Evolutionary conservation across 2,329 filamentous ascomycete genomes (phyloP).

Genomic region (Monilinia aucupariae): DNA sequence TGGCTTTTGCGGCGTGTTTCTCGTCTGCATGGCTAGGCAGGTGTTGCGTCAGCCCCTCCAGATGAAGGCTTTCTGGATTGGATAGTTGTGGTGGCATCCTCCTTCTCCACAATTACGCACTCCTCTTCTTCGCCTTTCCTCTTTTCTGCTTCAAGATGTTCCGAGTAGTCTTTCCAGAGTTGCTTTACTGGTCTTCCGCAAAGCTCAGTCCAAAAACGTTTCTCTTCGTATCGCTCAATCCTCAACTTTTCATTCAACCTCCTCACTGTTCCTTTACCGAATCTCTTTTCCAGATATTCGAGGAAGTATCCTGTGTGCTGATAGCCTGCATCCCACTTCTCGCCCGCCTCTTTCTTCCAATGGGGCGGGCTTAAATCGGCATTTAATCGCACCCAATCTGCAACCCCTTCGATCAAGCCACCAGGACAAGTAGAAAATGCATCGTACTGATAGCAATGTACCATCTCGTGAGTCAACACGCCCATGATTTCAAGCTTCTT

Average conservation of each 20-base stretch:
- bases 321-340: constrained; percentile 83
- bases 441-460: constrained; percentile 89
- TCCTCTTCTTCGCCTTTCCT: constrained; percentile 31
- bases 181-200: constrained; percentile 60
- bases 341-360: constrained; percentile 57
- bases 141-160: constrained; percentile 31
- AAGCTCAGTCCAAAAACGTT: constrained; percentile 61
- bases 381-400: constrained; percentile 83
- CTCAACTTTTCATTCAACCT: constrained; percentile 64
- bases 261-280: constrained; percentile 53
- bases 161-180: constrained; percentile 70
- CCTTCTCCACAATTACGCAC: constrained; percentile 31
- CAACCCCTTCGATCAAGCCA: constrained; percentile 84
- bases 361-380: constrained; percentile 71
- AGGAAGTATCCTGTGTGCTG: constrained; percentile 89
- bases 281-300: constrained; percentile 70
- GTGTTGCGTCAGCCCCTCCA: neutral
- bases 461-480: constrained; percentile 85
- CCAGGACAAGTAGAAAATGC: constrained; percentile 57
- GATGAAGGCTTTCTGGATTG: neutral
- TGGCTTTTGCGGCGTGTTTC: neutral
- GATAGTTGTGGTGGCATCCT: constrained; percentile 24
- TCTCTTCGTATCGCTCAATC: constrained; percentile 57
- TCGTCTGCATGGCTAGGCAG: neutral
- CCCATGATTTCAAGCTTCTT: constrained; percentile 66